Evolutionary conservation across 352 stramenopile genomes (phyloP), one percentile per base, ranked within the genome.

Genomic region (Phytophthora aleatoria): DNA sequence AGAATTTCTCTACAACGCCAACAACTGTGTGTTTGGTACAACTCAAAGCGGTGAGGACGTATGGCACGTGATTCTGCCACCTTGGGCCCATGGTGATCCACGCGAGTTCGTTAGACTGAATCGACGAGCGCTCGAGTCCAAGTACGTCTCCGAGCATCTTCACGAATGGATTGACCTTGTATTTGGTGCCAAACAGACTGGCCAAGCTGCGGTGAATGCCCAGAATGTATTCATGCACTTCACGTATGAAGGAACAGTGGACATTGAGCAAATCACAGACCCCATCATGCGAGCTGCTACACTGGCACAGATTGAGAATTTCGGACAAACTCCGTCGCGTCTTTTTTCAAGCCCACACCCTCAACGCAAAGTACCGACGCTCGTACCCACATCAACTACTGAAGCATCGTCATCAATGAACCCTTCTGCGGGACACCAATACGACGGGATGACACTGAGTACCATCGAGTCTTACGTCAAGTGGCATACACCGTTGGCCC

Each of bases 141-240:
- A 98, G 59, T 92, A 98, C 61, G 97, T 98, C 16, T 98, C 94
- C 2, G 84, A 96, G 57, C 92, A 98, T 77, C 67, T 99, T n/a
- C 94, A 98, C 50, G 80, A 97, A 58, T 99, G 97, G 97, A 98
- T 99, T 61, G 97, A 99, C 76, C 76, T 99, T 11, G 94, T 99
- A 7, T 99, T 99, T 79, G 98, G 97, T 9, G 90, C 74, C 57
- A 99, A 98, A 55, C 96, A 99, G 73, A 95, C 96, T 24, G 97
- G 97, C 2, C 65, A 81, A 35, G 85, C 90, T 26, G 96, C 96
- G 1, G 89, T 98, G 20, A 83, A 95, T 31, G 90, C 92, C 2
- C 77, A 98, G 57, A 99, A 99, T 76, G 83, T 95, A 9, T 95
- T 95, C 50, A 91, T 93, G 81, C 83, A 92, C 39, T 77, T 95